Evolutionary conservation across 257 asterid species (phyloP), one percentile per base, ranked within the genome.

Genomic region (Primulina eburnea): DNA sequence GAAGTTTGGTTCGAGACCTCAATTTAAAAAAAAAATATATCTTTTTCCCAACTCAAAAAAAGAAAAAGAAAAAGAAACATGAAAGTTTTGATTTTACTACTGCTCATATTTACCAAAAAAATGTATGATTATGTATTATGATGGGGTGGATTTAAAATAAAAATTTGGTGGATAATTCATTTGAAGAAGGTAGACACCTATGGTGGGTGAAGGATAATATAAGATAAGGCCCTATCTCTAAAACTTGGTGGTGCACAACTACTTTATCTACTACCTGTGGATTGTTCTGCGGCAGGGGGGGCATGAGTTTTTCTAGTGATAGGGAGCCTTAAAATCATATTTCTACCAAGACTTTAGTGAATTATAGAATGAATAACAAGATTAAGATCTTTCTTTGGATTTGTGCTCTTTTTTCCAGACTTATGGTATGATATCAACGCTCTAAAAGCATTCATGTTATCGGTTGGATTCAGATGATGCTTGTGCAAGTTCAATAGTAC

Each of bases 181-280:
- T 43, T 28, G 64, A 79, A 72, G 20, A 62, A 62, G 81, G 56
- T 26, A 67, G 8, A 29, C 47, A 65, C 74, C 16, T 24, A 29
- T 21, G 40, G 62, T 37, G 72, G 73, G 50, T 26, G 70, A 57
- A 69, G 69, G 76, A 68, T 64, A 76, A 71, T 50, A 64, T 8
- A 73, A 76, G 97, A 88, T 88, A 90, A 88, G 95, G 78, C 75
- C 81, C 83, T 82, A 88, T 90, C 95, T 78, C 62, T 33, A 76
- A 59, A 70, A 76, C 87, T 62, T 85, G 91, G 73, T 52, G 7
- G 37, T 58, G 17, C 57, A 55, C 60, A 62, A 60, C 70, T 30
- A 17, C 71, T 70, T 62, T 71, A 75, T 77, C 75, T 58, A 26
- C 37, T 61, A 7, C 30, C n/a, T 6, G 8, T 50, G 21, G 57